Evolutionary conservation across 176 grass and related monocot genomes (phyloP), one percentile per base, ranked within the genome.

Genomic region (Hordeum vulgare): DNA sequence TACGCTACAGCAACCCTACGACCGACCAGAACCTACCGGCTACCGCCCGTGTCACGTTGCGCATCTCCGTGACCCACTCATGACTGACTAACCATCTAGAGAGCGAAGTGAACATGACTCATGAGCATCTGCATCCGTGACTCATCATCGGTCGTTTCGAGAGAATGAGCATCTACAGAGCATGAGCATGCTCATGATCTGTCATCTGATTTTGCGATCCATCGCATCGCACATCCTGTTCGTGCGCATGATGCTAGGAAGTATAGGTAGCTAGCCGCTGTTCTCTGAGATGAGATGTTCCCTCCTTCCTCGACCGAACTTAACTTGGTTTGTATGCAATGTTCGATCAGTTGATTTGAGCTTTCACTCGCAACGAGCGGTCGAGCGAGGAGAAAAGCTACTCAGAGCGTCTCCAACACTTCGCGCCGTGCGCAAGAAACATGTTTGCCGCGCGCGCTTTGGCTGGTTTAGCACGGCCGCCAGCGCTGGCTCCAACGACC

Each of bases 21-120:
- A n/a, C 83, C 83, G 63, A 64, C 83, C 71, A 58, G 41, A 66
- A 89, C 83, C 78, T 81, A 89, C 63, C 81, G 68, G 78, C 78
- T 81, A 89, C 63, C 81, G 68, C 12, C 25, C 64, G 31, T 41
- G 86, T 61, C 86, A 77, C 17, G 51, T 5, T 67, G 47, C n/a
- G 37, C 35, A 61, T 85, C 4, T 26, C 42, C 31, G 42, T 51
- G 64, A 20, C 59, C 60, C 34, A 8, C 25, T 13, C 25, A 12
- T 36, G 25, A 41, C 41, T 53, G 23, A 28, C 5, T 17, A 20
- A 8, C 2, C 68, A 14, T 79, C 60, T 14, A 47, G 26, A 49
- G 6, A 49, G 26, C 31, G 6, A 61, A 73, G 21, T 6, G 73
- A 26, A 68, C 74, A 4, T 66, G 74, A 69, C 49, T 2, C 17